phyloP scores from a whole-genome alignment of 495 filamentous ascomycete species.

The Niebla homalea region DNA sequence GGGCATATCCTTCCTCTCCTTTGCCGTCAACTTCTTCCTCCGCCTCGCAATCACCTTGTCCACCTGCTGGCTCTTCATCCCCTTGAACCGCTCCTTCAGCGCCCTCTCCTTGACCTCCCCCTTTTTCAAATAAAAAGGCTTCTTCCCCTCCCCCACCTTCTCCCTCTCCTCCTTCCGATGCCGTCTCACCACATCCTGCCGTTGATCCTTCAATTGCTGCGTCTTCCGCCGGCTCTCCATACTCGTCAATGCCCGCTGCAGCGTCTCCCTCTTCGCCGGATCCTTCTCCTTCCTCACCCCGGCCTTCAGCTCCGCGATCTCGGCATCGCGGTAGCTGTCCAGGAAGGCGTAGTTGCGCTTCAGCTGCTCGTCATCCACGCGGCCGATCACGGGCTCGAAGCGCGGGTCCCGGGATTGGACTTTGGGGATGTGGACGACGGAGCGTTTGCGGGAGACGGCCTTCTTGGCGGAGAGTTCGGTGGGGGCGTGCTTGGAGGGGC shows the following conservation, averaged over 20 bases:
- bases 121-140: constrained; percentile 85
- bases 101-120: constrained; percentile 77
- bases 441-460: constrained; percentile 65
- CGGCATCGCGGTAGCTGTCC: constrained; percentile 65
- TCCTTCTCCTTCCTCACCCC: constrained; percentile 56
- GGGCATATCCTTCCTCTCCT: constrained; percentile 73
- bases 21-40: constrained; percentile 68
- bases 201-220: constrained; percentile 50
- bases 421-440: constrained; percentile 39
- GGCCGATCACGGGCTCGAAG: constrained; percentile 47
- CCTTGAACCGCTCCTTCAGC: constrained; percentile 61
- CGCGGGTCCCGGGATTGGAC: constrained; percentile 65
- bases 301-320: constrained; percentile 58
- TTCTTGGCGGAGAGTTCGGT: constrained; percentile 65
- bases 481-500: constrained; percentile 78
- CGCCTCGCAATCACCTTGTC: constrained; percentile 67
- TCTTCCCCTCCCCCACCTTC: constrained; percentile 72
- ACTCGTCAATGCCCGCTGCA: constrained; percentile 53
- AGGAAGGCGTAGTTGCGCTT: constrained; percentile 71
- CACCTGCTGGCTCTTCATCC: constrained; percentile 68
- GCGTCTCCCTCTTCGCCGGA: constrained; percentile 40
- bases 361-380: constrained; percentile 39
- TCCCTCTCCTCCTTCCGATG: constrained; percentile 76
- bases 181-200: constrained; percentile 49
- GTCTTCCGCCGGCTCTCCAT: constrained; percentile 59